phyloP scores from a whole-genome alignment of 371 early-diverging fungal species.

The Gilbertella persicaria region DNA sequence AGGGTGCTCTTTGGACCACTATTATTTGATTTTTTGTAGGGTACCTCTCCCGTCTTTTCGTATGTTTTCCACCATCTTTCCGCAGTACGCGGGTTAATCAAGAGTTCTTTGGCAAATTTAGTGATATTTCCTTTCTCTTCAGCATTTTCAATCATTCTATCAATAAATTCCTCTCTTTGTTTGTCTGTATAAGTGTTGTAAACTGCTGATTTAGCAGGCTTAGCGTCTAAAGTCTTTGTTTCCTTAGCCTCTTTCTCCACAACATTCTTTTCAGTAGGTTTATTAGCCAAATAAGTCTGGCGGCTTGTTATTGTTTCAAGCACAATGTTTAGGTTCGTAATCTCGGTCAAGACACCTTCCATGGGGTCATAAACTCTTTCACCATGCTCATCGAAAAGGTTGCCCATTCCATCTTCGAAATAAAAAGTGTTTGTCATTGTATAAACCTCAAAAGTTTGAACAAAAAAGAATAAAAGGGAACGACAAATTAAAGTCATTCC shows the following conservation, averaged over 20 bases:
- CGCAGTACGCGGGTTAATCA: slow-evolving; percentile 5
- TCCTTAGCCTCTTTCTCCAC: slow-evolving; percentile 3
- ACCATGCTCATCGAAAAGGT: slow-evolving; percentile 15
- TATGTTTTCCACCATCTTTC: slow-evolving; percentile 5
- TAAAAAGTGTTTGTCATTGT: slow-evolving; percentile 6
- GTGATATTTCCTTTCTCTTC: slow-evolving; percentile 8
- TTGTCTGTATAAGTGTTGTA: slow-evolving; percentile 8
- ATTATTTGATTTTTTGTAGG: slow-evolving; percentile 3
- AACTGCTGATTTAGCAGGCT: slow-evolving; percentile 6
- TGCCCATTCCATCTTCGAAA: slow-evolving; percentile 7
- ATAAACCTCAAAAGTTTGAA: slow-evolving; percentile 3
- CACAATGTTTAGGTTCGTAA: slow-evolving; percentile 2
- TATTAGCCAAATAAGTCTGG: slow-evolving; percentile 5
- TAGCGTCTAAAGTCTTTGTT: slow-evolving; percentile 7
- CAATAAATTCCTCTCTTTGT: not conserved
- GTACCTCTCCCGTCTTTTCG: slow-evolving; percentile 5
- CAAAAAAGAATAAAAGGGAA: too few species aligned
- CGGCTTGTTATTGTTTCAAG: slow-evolving; percentile 12
- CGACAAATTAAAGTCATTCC: too few species aligned
- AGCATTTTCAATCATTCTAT: slow-evolving; percentile 9
- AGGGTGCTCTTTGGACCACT: too few species aligned
- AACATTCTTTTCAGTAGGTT: slow-evolving; percentile 6
- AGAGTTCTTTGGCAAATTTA: slow-evolving; percentile 1
- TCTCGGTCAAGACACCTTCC: slow-evolving; percentile 8
- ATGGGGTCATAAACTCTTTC: slow-evolving; percentile 8